Percentiles rank a stretch among this genome's conserved stretches.
These are phyloP conservation scores for Tulasnella sp. DNA, from an alignment of 768 basidiomycete species.

Conservation along the genomic window DNA sequence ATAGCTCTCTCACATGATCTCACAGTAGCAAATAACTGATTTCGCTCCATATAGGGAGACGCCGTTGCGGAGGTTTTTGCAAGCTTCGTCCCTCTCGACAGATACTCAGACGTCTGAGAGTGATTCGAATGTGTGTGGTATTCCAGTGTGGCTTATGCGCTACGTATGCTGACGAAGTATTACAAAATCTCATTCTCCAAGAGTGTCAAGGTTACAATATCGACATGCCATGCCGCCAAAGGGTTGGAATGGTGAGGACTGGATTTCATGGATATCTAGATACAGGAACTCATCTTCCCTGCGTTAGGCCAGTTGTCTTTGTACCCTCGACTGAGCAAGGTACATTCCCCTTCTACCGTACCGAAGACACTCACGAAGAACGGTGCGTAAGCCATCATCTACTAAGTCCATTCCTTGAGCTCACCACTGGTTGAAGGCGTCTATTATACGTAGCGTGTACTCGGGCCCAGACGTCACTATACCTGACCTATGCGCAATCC, in stretches of 20 bases:
- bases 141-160: background rate
- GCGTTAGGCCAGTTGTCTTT: slow-evolving; percentile 59
- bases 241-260: slow-evolving; percentile 56
- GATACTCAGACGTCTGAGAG: slow-evolving; percentile 54
- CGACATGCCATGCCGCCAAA: slow-evolving; percentile 84
- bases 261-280: background rate
- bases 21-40: background rate
- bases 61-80: slow-evolving; percentile 58
- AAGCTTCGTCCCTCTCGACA: slow-evolving; percentile 73
- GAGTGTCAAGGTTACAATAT: slow-evolving; percentile 63
- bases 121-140: slow-evolving; percentile 32
- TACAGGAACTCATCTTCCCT: background rate
- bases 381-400: slow-evolving; percentile 39
- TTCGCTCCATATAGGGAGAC: slow-evolving; percentile 31
- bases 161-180: background rate
- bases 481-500: slow-evolving; percentile 39
- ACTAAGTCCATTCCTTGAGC: background rate
- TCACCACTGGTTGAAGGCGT: slow-evolving; percentile 37
- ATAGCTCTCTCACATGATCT: background rate
- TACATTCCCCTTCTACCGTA: slow-evolving; percentile 63
- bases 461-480: slow-evolving; percentile 62
- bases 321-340: slow-evolving; percentile 68
- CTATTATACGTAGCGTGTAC: slow-evolving; percentile 85
- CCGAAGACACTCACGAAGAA: slow-evolving; percentile 73
- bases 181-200: background rate